Percentiles rank a stretch among this genome's conserved stretches.
Conservation (phyloP, 495 filamentous ascomycete genomes). For the Xylaria castorea region DNA sequence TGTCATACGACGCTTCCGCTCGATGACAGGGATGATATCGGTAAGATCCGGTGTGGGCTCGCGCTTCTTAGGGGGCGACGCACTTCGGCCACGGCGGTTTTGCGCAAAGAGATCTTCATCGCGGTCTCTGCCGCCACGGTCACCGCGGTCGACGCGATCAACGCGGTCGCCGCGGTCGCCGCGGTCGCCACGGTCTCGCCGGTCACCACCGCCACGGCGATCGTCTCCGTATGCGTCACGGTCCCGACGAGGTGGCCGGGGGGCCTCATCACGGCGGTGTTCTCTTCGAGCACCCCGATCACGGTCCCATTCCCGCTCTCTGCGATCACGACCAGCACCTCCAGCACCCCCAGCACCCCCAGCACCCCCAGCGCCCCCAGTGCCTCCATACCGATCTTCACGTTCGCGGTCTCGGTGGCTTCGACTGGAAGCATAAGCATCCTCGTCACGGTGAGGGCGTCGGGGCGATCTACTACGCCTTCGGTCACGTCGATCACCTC, state of each 20-base stretch:
- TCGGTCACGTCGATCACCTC: slow-evolving; percentile 59
- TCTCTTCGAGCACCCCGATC: slow-evolving; percentile 67
- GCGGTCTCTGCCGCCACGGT: slow-evolving; percentile 47
- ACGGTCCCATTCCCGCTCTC: slow-evolving; percentile 73
- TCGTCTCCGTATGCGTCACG: slow-evolving; percentile 71
- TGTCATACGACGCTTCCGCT: slow-evolving; percentile 87
- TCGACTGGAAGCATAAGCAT: slow-evolving; percentile 88
- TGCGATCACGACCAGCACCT: slow-evolving; percentile 59
- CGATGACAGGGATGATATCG: slow-evolving; percentile 75
- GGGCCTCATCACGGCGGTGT: slow-evolving; percentile 67
- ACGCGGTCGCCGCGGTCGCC: slow-evolving; percentile 70
- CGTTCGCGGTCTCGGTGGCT: slow-evolving; percentile 90
- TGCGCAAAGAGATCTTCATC: slow-evolving; percentile 60
- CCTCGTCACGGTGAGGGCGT: slow-evolving; percentile 70
- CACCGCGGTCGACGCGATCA: slow-evolving; percentile 54
- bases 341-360: too few relatives aligned
- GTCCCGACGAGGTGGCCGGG: slow-evolving; percentile 65
- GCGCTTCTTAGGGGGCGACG: slow-evolving; percentile 83
- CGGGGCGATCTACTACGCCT: slow-evolving; percentile 58
- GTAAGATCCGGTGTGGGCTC: slow-evolving; percentile 97
- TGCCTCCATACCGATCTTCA: slow-evolving; percentile 83
- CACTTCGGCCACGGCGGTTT: slow-evolving; percentile 75
- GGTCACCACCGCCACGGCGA: slow-evolving; percentile 62
- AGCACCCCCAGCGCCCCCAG: too few relatives aligned
- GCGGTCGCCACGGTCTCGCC: slow-evolving; percentile 66